Base-by-base conservation (phyloP, 805 yeast species). In the Cyberlindnera maritima region DNA sequence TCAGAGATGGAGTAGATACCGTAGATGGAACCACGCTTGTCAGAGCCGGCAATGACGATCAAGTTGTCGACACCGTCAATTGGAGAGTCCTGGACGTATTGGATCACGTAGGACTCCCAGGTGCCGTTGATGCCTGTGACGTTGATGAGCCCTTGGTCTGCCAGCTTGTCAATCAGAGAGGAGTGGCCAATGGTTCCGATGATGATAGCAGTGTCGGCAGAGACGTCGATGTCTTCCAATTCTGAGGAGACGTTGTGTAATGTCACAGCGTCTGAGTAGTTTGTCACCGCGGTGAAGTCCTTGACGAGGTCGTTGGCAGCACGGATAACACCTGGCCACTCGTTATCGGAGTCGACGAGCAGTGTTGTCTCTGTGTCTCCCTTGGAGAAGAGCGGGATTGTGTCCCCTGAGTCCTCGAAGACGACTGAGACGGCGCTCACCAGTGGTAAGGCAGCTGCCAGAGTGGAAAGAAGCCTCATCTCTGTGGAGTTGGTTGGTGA, bases 181-280 rank as follows among this genome's bases (percentile, higher is more conserved):
- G 48, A 44, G 15, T 48, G 45, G 10, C 52, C 52, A 4, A 48
- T n/a, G 10, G 52, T 44, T 15, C 52, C 52, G n/a, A 48, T 26
- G 35, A 48, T n/a, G 17, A 48, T 44, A 19, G 42, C 45, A 3
- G 49, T 46, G 33, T 46, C 49, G 5, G 42, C 42, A 15, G 14
- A 11, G 26, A 48, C 28, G n/a, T 33, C 26, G 28, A 31, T 17
- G 7, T 38, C 39, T 2, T 17, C 15, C 4, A 43, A n/a, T 4
- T 21, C 31, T 11, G 19, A 33, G 7, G 25, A 25, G 3, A 28
- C 17, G 17, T 48, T 43, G n/a, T 29, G 38, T 20, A 40, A 3
- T 1, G 31, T 4, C 1, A 43, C 8, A 9, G 41, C 20, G 11
- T 28, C 23, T 2, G 44, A 32, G 14, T 13, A 5, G 36, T 41